Percentiles rank a stretch among this genome's conserved stretches.
These are phyloP conservation scores for Glutinoglossum americanum DNA, from an alignment of 495 filamentous ascomycete species.

Conservation along the genomic window DNA sequence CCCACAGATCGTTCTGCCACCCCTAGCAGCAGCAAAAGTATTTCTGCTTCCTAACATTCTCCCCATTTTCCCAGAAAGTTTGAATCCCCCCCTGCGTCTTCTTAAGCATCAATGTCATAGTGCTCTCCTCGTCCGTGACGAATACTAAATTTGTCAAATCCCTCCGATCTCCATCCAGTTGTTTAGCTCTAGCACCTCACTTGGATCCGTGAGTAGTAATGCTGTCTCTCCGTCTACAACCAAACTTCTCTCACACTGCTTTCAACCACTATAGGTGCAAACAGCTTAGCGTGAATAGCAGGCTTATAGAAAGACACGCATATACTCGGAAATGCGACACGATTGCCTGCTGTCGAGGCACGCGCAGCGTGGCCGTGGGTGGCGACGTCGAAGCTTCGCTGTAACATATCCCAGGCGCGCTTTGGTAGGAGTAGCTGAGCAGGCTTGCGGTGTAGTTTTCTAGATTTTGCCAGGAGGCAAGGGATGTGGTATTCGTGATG, in stretches of 20 bases:
- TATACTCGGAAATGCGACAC: not conserved
- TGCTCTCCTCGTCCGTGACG: not conserved
- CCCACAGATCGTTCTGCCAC: too few relatives aligned
- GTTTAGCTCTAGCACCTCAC: not conserved
- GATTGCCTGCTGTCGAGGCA: not conserved
- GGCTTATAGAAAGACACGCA: not conserved
- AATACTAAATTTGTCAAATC: not conserved
- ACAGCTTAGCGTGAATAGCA: not conserved
- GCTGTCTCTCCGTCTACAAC: not conserved
- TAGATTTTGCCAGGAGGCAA: not conserved
- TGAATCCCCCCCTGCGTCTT: not conserved
- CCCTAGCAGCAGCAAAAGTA: too few relatives aligned
- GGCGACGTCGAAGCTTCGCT: not conserved
- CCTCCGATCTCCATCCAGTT: too few relatives aligned
- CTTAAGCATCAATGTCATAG: not conserved
- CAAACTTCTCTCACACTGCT: not conserved
- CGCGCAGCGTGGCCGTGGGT: not conserved
- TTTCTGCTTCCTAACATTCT: too few relatives aligned
- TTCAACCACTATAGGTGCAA: not conserved
- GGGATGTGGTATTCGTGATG: not conserved
- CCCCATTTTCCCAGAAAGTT: too few relatives aligned
- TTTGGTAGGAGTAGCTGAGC: not conserved
- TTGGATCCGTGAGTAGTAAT: not conserved
- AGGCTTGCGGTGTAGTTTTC: not conserved
- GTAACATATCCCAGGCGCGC: not conserved